Base-by-base conservation (phyloP, 805 yeast genomes). In the Komagataella mondaviorum region DNA sequence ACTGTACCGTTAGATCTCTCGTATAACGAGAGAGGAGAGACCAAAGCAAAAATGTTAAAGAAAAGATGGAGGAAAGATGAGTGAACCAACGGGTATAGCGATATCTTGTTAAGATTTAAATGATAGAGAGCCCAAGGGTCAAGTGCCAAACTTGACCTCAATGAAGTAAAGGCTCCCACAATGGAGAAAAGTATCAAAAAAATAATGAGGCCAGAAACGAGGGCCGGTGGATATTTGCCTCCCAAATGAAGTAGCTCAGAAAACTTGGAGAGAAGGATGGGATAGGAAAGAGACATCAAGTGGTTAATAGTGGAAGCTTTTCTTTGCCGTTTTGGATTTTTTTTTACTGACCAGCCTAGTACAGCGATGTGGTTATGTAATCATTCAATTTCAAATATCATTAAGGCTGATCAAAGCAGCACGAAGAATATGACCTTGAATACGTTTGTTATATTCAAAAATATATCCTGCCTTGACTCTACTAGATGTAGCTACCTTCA, bases 1-100 rank as follows among this genome's bases (percentile, higher is more conserved):
- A 88, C 84, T 0, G 97, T 88, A 5, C 96, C 97, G 59, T 87
- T 83, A 20, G 66, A 62, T 52, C 73, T 68, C 69, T 88, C 96
- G 64, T 82, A 88, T 50, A 72, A 70, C 10, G 82, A 70, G 58
- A 88, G 63, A 18, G 85, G 80, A 0, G 83, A 75, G 53, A 76
- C 69, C 47, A 88, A 61, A 1, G 83, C 75, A 44, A 78, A 54
- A 6, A 78, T 52, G 58, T 87, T 88, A 58, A 84, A 65, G 3
- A 76, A 48, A 62, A 88, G 67, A 62, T 88, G 95, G 50, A 81
- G 54, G 20, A 78, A 55, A 20, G 76, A 73, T n/a, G 69, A 59
- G 64, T 88, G 96, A 24, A 79, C 80, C 59, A 88, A 65, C 2
- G 89, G 85, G 62, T 85, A 88, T 57, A 86, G 74, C 6, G 93